Percentiles rank a stretch among this genome's conserved stretches.
Conservation (phyloP, 768 basidiomycete species). For the Lactarius quietus region DNA sequence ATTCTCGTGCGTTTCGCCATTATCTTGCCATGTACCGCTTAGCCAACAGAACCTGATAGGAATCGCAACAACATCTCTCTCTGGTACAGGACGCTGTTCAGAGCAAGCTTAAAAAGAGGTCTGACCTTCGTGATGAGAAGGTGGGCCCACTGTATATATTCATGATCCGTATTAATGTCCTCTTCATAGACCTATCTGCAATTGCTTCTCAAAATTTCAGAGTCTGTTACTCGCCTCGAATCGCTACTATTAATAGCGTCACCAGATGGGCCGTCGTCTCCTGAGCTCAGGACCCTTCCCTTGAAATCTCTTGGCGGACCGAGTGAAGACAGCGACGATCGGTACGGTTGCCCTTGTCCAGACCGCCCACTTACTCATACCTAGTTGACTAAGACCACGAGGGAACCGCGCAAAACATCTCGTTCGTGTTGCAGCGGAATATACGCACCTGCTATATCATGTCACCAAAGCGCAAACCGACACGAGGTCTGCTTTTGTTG, state of each 20-base stretch:
- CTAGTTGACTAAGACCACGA: conserved; percentile 41
- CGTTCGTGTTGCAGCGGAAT: conserved; percentile 82
- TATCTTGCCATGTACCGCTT: conserved; percentile 3
- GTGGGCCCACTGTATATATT: conserved; percentile 36
- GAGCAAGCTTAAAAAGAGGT: conserved; percentile 70
- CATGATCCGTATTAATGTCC: conserved; percentile 12
- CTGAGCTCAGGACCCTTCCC: conserved; percentile 34
- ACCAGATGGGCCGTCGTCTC: conserved; percentile 39
- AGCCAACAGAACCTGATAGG: conserved; percentile 36
- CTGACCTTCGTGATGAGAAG: conserved; percentile 81
- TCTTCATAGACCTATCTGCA: conserved; percentile 68
- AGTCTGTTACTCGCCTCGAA: conserved; percentile 86
- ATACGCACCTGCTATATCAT: conserved; percentile 89
- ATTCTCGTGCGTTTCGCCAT: conserved; percentile 54
- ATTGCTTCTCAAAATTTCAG: conserved; percentile 87
- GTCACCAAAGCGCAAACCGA: conserved; percentile 75
- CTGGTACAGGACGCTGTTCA: conserved; percentile 70
- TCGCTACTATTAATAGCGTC: conserved; percentile 70
- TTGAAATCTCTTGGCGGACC: conserved; percentile 32
- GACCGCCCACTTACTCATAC: not conserved
- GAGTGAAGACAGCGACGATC: conserved; percentile 41
- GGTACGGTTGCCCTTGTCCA: conserved; percentile 39
- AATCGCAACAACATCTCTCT: conserved; percentile 60
- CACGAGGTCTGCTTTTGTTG: conserved; percentile 67
- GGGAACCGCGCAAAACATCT: conserved; percentile 59